These are phyloP conservation scores for Rosa chinensis DNA, from an alignment of 306 rosid genomes.

Conservation along the genomic window DNA sequence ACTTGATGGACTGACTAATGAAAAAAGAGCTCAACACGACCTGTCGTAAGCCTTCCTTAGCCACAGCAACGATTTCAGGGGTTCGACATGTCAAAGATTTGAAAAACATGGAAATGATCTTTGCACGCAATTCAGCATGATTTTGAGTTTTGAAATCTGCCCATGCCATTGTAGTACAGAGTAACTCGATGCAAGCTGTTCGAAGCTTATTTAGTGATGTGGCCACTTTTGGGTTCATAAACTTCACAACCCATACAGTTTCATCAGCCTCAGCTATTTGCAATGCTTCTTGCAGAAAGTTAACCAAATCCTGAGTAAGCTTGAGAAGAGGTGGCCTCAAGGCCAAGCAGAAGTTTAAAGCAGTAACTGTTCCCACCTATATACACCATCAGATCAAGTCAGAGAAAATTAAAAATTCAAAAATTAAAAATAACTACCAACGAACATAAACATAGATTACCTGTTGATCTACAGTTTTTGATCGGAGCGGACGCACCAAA, in stretches of 20 bases:
- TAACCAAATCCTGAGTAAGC: slow-evolving; percentile 89
- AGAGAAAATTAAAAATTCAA: background rate
- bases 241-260: slow-evolving; percentile 84
- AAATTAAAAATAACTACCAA: background rate
- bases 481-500: slow-evolving; percentile 71
- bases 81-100: slow-evolving; percentile 95
- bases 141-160: slow-evolving; percentile 91
- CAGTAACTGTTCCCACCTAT: slow-evolving; percentile 96
- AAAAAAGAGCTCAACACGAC: slow-evolving; percentile 37
- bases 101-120: slow-evolving; percentile 96
- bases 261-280: slow-evolving; percentile 98
- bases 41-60: slow-evolving; percentile 98
- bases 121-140: slow-evolving; percentile 92
- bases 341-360: slow-evolving; percentile 94
- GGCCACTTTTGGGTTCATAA: slow-evolving; percentile 87
- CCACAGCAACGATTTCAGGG: slow-evolving; percentile 97
- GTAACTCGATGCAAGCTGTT: slow-evolving; percentile 94
- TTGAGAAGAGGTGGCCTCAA: slow-evolving; percentile 98
- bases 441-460: slow-evolving; percentile 37
- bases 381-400: slow-evolving; percentile 31
- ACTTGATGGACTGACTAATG: slow-evolving; percentile 13
- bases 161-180: slow-evolving; percentile 99
- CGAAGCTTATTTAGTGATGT: slow-evolving; percentile 90
- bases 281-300: slow-evolving; percentile 96
- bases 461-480: slow-evolving; percentile 96